Evolutionary conservation across 345 rosid species (phyloP).

Genomic region (Lepidium didymum): DNA sequence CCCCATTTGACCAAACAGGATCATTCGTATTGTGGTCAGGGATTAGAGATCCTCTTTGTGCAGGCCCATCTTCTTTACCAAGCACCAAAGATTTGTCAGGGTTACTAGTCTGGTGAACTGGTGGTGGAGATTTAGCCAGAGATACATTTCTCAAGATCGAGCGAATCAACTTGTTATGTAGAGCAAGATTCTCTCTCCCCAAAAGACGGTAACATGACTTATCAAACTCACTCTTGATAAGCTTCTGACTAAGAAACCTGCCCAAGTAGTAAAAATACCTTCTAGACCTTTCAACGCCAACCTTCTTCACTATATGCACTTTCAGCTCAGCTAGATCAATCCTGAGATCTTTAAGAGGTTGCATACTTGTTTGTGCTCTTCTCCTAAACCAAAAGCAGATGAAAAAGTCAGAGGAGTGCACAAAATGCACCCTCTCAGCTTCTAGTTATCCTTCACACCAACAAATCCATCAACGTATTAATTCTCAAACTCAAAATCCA

Average conservation of each 20-base stretch:
- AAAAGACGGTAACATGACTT: slow-evolving; percentile 63
- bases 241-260: slow-evolving; percentile 77
- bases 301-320: slow-evolving; percentile 66
- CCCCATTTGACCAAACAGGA: slow-evolving; percentile 72
- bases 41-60: slow-evolving; percentile 40
- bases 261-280: slow-evolving; percentile 70
- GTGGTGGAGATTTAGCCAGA: slow-evolving; percentile 63
- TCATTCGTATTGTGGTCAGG: slow-evolving; percentile 55
- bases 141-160: slow-evolving; percentile 78
- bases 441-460: slow-evolving; percentile 30
- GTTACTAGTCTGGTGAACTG: slow-evolving; percentile 42
- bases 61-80: slow-evolving; percentile 37
- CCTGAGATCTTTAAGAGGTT: slow-evolving; percentile 69
- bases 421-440: slow-evolving; percentile 28
- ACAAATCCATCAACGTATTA: slow-evolving; percentile 14
- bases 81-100: slow-evolving; percentile 40
- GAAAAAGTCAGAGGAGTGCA: slow-evolving; percentile 25
- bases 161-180: slow-evolving; percentile 80
- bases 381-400: not conserved
- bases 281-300: slow-evolving; percentile 79
- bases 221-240: slow-evolving; percentile 78
- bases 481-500: slow-evolving; percentile 15
- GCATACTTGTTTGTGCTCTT: slow-evolving; percentile 41
- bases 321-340: slow-evolving; percentile 76
- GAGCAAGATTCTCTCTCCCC: slow-evolving; percentile 83